Percentiles rank a stretch among this genome's conserved stretches.
Conservation (phyloP, 768 basidiomycete genomes). For the Ramaria sp. region DNA sequence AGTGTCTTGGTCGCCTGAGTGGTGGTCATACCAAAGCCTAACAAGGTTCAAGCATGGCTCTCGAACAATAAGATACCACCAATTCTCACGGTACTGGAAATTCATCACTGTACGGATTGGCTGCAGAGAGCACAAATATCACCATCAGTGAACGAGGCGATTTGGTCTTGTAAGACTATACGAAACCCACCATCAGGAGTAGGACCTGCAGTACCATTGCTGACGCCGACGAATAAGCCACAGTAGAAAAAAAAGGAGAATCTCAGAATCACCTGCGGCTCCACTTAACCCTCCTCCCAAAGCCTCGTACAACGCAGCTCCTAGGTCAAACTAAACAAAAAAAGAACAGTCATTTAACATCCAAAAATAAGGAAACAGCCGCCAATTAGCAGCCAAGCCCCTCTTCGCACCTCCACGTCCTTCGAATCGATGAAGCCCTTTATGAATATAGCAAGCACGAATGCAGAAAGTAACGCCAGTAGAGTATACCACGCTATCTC, state of each 20-base stretch:
- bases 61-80: background rate
- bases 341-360: constrained; percentile 12
- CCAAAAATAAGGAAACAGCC: constrained; percentile 15
- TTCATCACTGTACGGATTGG: constrained; percentile 98
- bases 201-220: constrained; percentile 95
- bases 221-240: constrained; percentile 16
- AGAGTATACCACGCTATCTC: constrained; percentile 21
- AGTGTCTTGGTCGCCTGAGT: constrained; percentile 55
- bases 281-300: constrained; percentile 87
- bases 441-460: constrained; percentile 41
- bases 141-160: too few relatives aligned
- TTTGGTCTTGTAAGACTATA: too few relatives aligned
- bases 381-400: background rate
- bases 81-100: constrained; percentile 61
- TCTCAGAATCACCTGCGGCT: constrained; percentile 48
- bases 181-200: constrained; percentile 52
- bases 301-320: constrained; percentile 66
- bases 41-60: constrained; percentile 7
- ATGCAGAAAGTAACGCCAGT: constrained; percentile 24
- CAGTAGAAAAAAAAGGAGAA: constrained; percentile 3
- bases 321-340: constrained; percentile 59
- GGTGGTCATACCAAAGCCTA: constrained; percentile 61
- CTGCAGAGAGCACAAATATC: constrained; percentile 23
- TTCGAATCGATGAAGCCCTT: constrained; percentile 62
- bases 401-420: constrained; percentile 46